These are phyloP conservation scores for Mortierella sp. DNA, from an alignment of 371 early-diverging fungal species.

Conservation along the genomic window DNA sequence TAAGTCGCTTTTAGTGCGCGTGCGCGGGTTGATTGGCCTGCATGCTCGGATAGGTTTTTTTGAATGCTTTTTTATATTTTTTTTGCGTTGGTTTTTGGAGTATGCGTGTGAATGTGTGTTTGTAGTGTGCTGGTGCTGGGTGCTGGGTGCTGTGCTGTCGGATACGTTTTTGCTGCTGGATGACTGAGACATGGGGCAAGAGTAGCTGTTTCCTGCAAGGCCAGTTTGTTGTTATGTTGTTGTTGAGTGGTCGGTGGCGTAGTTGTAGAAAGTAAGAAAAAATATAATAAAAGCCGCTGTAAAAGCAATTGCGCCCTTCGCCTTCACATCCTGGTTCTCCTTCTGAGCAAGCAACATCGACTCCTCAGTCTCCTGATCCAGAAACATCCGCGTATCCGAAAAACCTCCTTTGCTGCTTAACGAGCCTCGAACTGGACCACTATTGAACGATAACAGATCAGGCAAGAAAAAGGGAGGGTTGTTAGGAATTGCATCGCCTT, in stretches of 20 bases:
- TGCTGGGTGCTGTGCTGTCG: background rate
- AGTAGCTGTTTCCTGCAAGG: background rate
- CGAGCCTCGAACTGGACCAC: conserved; percentile 93
- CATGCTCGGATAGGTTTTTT: background rate
- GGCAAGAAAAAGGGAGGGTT: background rate
- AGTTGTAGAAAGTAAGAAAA: background rate
- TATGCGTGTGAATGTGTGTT: background rate
- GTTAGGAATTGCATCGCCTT: background rate
- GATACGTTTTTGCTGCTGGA: background rate
- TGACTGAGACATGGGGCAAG: background rate
- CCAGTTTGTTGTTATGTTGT: background rate
- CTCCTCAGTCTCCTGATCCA: background rate
- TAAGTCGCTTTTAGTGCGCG: background rate
- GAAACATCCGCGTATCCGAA: background rate
- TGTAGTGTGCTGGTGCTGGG: background rate
- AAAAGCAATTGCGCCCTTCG: background rate
- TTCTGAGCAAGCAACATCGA: background rate
- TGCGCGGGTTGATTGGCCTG: background rate
- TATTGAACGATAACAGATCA: conserved; percentile 29
- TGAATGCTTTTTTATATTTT: conserved; percentile 20
- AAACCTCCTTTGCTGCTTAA: conserved; percentile 47
- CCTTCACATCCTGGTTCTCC: background rate
- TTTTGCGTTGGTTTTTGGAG: background rate
- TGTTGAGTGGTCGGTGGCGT: conserved; percentile 4
- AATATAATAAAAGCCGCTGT: conserved; percentile 5